phyloP scores from a whole-genome alignment of 345 rosid genomes.

The Microcos paniculata region DNA sequence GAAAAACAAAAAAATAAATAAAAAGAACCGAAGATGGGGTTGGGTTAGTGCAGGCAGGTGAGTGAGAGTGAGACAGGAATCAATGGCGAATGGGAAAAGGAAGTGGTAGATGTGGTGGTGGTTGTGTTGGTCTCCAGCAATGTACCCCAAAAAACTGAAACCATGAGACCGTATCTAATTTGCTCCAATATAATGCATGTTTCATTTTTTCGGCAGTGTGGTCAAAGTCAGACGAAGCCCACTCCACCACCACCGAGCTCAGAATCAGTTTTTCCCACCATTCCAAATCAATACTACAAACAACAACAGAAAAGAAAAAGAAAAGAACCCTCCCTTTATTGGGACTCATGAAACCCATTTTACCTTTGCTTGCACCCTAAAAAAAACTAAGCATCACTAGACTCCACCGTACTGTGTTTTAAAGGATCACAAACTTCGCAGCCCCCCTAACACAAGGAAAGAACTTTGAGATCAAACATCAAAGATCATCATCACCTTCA shows the following conservation, averaged over 20 bases:
- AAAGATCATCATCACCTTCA: conserved; percentile 12
- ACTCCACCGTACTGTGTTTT: background rate
- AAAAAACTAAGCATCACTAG: background rate
- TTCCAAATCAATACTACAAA: background rate
- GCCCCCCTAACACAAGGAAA: background rate
- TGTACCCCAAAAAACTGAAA: background rate
- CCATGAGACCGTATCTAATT: background rate
- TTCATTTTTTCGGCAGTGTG: background rate
- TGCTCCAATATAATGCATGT: background rate
- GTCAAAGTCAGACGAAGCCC: background rate
- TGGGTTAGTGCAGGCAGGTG: conserved; percentile 19
- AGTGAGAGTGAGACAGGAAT: conserved; percentile 15
- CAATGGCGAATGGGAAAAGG: conserved; percentile 8
- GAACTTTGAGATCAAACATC: too few relatives aligned
- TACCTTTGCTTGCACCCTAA: conserved; percentile 2
- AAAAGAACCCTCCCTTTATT: conserved; percentile 6
- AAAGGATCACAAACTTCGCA: background rate
- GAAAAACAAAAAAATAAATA: background rate
- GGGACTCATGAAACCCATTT: conserved; percentile 19
- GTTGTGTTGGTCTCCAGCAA: conserved; percentile 33
- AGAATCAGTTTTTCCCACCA: background rate
- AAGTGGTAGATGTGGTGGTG: conserved; percentile 20
- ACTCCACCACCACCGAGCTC: background rate
- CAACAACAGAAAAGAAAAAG: background rate
- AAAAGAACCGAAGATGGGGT: background rate